Base-by-base conservation (phyloP, 305 asterid species). In the Salvia sclarea region DNA sequence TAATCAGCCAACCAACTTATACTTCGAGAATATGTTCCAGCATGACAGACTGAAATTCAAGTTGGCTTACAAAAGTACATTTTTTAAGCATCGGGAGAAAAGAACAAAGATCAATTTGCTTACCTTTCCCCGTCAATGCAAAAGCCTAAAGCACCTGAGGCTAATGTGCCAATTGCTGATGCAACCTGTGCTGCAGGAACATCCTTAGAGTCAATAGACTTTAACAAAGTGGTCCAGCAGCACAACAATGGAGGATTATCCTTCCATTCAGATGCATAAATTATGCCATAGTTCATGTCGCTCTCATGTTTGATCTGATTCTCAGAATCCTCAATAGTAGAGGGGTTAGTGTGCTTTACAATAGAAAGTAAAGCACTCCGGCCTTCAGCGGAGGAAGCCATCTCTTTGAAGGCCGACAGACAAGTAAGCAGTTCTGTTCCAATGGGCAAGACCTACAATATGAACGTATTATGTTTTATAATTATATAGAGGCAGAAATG, bases 101-200 rank as follows among this genome's bases (percentile, higher is more conserved):
- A 35, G 13, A 49, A 52, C 18, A 55, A 66, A 43, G 44, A 38
- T 12, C 38, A 44, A 72, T 67, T 67, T 66, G 54, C 72, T 25
- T 48, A 94, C 98, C 97, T 88, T 66, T 86, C 80, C 49, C 85
- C 88, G 2, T 83, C 81, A 73, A 83, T 66, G 86, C 96, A 94
- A 76, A 88, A 87, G 70, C 78, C 61, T 64, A 94, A 75, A 75
- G 91, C 83, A 48, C 96, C 96, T 0, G 81, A 75, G 67, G 89
- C 86, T 70, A 94, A 64, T 45, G 77, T 48, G 59, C 84, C 81
- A 65, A 91, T 77, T 65, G 89, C 97, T 71, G 78, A 73, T 55
- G 85, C 80, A 66, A 81, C 73, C 73, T 84, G 76, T 64, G 60
- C 82, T 25, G 68, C 84, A 49, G 84, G 81, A 78, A 76, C 80